A percentile compares a stretch with the other conserved stretches of the same genome.
phyloP scores from a whole-genome alignment of 305 asterid genomes.

The Solanum hybrid region DNA sequence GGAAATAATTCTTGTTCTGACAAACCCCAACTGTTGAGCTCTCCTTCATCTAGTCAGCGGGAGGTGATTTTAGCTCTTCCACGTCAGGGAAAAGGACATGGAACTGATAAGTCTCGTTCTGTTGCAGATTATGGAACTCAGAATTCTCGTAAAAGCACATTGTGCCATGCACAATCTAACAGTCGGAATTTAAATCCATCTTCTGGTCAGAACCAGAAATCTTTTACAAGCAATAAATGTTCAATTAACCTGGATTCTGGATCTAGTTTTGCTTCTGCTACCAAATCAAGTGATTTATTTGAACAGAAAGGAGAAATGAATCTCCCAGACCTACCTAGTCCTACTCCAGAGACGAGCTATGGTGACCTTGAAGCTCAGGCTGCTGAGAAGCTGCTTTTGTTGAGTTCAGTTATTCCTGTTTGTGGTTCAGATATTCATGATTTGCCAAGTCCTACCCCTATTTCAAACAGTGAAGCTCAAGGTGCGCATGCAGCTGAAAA shows the following conservation, averaged over 20 bases:
- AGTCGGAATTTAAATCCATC: constrained; percentile 23
- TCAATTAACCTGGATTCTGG: constrained; percentile 27
- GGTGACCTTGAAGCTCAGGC: constrained; percentile 21
- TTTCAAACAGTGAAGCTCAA: constrained; percentile 28
- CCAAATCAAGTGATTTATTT: constrained; percentile 24
- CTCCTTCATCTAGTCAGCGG: constrained; percentile 26
- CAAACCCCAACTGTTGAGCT: constrained; percentile 22
- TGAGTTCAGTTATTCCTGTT: constrained; percentile 26
- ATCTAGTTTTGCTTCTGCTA: constrained; percentile 21
- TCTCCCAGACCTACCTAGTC: constrained; percentile 40
- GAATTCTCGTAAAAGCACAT: constrained; percentile 10
- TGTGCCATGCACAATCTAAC: constrained; percentile 22
- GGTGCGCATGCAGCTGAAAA: constrained; percentile 29
- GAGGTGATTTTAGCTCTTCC: constrained; percentile 17
- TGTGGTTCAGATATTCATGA: constrained; percentile 34
- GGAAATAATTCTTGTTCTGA: constrained; percentile 30
- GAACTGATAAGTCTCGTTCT: constrained; percentile 23
- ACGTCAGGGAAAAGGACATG: constrained; percentile 23
- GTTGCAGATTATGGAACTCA: constrained; percentile 24
- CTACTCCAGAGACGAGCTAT: constrained; percentile 30
- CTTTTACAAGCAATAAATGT: constrained; percentile 29
- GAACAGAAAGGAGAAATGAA: constrained; percentile 22
- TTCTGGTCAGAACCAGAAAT: constrained; percentile 35
- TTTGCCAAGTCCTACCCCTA: constrained; percentile 46
- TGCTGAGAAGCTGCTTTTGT: constrained; percentile 29